Base-by-base conservation (phyloP, 441 rosid genomes). In the Erodium chrysanthum region DNA sequence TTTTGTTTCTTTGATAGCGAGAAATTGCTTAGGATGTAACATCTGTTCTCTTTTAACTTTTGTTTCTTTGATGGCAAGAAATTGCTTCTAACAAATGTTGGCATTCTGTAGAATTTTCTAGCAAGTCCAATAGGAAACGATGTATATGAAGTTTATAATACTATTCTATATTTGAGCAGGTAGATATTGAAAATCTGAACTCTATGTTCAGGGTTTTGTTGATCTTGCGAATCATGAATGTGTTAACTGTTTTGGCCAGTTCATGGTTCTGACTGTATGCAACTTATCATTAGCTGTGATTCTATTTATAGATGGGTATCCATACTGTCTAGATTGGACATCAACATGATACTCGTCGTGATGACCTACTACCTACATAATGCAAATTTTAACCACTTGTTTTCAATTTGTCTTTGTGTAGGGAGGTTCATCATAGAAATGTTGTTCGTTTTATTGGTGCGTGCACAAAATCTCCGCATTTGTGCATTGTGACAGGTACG, bases 401-500 rank as follows among this genome's bases (percentile, higher is more conserved):
- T 59, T 12, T 17, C 58, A 50, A 25, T 44, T 71, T 68, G 62
- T 63, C 27, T 58, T 59, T 62, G 42, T 80, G 77, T 83, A 86
- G 96, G 79, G 83, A 83, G 72, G 91, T 86, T 64, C 81, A 79
- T 52, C 90, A 89, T 75, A 75, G 68, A 74, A 86, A 86, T 74
- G 84, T 86, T 65, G 92, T 89, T 72, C 83, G 75, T 70, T 89
- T 89, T 71, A 77, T 89, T 65, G 96, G 96, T 74, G 96, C 90
- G 14, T 83, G 88, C 68, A 82, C 90, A 7, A 76, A 77, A 69
- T 67, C 82, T 71, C 88, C 96, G 33, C 76, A 80, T 76, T 77
- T 89, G 70, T 84, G 89, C 75, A 86, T 89, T 67, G 84, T 89
- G 35, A 89, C 92, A 77, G 96, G 96, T 85, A 79, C 9, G 60